Evolutionary conservation across 345 rosid species (phyloP).

Genomic region (Carallia brachiata): DNA sequence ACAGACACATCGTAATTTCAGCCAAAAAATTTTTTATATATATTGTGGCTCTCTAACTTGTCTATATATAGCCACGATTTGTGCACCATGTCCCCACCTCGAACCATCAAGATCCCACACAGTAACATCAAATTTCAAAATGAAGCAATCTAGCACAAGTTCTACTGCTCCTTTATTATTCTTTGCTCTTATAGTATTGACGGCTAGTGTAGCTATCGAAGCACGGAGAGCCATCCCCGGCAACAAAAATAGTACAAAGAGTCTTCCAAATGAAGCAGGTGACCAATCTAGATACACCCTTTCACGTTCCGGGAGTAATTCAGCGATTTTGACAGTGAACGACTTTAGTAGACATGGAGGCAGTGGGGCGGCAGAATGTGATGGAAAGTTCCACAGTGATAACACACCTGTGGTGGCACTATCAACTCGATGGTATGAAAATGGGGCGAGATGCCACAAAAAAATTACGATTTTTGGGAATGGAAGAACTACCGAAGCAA

Average conservation of each 20-base stretch:
- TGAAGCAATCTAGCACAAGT: conserved; percentile 3
- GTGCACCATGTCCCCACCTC: not conserved
- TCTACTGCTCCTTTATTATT: not conserved
- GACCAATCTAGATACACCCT: conserved; percentile 9
- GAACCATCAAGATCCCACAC: not conserved
- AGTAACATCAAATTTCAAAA: not conserved
- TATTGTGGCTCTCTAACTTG: too few species aligned
- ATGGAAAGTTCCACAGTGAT: conserved; percentile 3
- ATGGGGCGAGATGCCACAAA: conserved; percentile 10
- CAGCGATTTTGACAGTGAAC: conserved; percentile 15
- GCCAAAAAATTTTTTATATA: too few species aligned
- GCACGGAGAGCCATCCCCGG: conserved; percentile 15
- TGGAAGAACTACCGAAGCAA: conserved; percentile 15
- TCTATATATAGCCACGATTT: conserved; percentile 1
- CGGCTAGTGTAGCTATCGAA: not conserved
- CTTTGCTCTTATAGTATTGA: conserved; percentile 3
- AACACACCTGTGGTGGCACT: conserved; percentile 17
- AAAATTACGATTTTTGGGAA: conserved; percentile 5
- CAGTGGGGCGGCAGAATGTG: conserved; percentile 12
- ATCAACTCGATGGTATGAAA: conserved; percentile 13
- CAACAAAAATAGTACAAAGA: conserved; percentile 10
- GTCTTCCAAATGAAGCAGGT: conserved; percentile 3
- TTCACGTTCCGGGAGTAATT: not conserved
- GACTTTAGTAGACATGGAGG: conserved; percentile 4
- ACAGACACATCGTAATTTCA: not conserved